phyloP scores from a whole-genome alignment of 805 yeast genomes.

The Debaryomyces maramus region DNA sequence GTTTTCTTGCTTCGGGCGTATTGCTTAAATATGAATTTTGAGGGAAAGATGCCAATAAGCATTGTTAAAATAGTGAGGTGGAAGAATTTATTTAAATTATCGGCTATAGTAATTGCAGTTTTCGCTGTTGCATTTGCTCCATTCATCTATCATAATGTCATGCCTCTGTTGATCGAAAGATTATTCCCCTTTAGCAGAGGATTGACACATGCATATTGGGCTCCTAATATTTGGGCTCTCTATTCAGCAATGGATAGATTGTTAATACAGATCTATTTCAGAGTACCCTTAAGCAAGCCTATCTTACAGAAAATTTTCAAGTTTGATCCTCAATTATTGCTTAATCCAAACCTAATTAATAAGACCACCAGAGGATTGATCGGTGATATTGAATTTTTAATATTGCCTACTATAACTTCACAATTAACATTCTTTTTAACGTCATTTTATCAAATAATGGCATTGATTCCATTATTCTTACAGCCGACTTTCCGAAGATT shows the following conservation, averaged over 20 bases:
- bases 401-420: conserved; percentile 81
- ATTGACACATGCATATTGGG: conserved; percentile 98
- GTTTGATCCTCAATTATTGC: conserved; percentile 44
- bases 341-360: conserved; percentile 27
- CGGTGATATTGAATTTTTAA: conserved; percentile 81
- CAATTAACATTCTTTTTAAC: conserved; percentile 75
- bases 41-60: conserved; percentile 20
- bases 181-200: conserved; percentile 94
- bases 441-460: conserved; percentile 77
- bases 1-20: conserved; percentile 73
- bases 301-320: conserved; percentile 39
- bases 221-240: conserved; percentile 96
- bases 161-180: conserved; percentile 65
- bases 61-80: conserved; percentile 47
- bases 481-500: conserved; percentile 79
- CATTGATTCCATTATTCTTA: conserved; percentile 65
- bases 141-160: conserved; percentile 58
- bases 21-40: conserved; percentile 50
- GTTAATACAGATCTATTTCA: conserved; percentile 47
- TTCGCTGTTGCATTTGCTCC: conserved; percentile 77
- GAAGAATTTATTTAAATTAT: conserved; percentile 61
- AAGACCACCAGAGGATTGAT: conserved; percentile 80
- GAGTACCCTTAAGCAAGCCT: conserved; percentile 31
- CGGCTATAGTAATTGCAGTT: conserved; percentile 57
- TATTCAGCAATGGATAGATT: conserved; percentile 81